A percentile compares a stretch with the other conserved stretches of the same genome.
Evolutionary conservation across 2,329 filamentous ascomycete genomes (phyloP).

Genomic region (Fusarium compactum): DNA sequence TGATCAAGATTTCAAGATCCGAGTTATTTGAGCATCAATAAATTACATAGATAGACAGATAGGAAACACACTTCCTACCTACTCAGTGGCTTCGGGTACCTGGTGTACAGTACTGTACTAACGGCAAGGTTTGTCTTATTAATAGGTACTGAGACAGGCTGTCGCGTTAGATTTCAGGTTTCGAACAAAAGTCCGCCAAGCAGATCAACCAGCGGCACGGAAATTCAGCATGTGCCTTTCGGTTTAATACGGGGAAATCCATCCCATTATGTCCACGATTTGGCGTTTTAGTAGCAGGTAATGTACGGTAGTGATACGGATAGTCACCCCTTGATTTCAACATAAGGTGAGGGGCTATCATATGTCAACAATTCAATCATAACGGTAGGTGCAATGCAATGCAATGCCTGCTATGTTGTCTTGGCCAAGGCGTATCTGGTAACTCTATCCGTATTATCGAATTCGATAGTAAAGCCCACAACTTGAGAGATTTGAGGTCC

Average conservation of each 20-base stretch:
- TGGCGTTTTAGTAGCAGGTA: background rate
- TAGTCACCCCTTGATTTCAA: background rate
- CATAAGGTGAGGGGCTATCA: background rate
- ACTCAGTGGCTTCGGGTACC: conserved; percentile 29
- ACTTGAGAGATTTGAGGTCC: background rate
- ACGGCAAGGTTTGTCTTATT: conserved; percentile 22
- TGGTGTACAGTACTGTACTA: background rate
- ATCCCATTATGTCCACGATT: background rate
- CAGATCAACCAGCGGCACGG: background rate
- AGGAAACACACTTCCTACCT: background rate
- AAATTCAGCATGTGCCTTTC: background rate
- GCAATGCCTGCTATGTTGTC: background rate
- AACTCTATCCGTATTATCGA: background rate
- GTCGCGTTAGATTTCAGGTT: conserved; percentile 6
- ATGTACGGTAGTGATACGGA: background rate
- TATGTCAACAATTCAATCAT: background rate
- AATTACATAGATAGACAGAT: background rate
- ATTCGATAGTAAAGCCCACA: background rate
- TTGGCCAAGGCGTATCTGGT: background rate
- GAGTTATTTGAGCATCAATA: conserved; percentile 10
- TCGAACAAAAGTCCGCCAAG: background rate
- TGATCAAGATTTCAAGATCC: conserved; percentile 39
- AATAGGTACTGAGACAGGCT: conserved; percentile 11
- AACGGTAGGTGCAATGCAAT: background rate
- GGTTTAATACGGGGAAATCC: background rate